Percentiles rank a stretch among this genome's conserved stretches.
phyloP scores from a whole-genome alignment of 441 rosid species.

The Pelargonium myrrhifolium region DNA sequence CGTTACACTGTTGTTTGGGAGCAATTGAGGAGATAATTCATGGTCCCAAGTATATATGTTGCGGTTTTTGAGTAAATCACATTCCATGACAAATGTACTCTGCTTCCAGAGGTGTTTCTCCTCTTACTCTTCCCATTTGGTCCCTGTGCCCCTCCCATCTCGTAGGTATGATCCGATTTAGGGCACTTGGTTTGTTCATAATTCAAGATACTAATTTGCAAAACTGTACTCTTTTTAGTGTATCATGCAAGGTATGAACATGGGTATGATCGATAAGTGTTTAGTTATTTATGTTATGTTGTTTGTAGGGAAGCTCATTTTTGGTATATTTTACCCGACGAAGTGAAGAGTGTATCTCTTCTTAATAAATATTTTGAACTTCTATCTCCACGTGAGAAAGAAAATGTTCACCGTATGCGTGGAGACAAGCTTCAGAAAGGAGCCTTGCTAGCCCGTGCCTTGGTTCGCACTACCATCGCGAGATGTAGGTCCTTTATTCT shows the following conservation, averaged over 20 bases:
- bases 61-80: constrained; percentile 13
- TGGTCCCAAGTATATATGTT: constrained; percentile 14
- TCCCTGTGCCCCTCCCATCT: constrained; percentile 60
- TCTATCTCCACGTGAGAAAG: constrained; percentile 63
- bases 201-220: background rate
- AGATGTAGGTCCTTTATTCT: constrained; percentile 51
- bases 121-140: constrained; percentile 33
- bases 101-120: constrained; percentile 36
- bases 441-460: constrained; percentile 68
- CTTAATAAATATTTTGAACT: constrained; percentile 50
- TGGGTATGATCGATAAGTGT: background rate
- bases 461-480: constrained; percentile 85
- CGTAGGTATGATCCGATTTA: constrained; percentile 36
- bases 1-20: background rate
- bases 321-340: constrained; percentile 71
- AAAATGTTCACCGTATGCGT: constrained; percentile 39
- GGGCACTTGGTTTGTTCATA: background rate
- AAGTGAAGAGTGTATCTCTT: constrained; percentile 55
- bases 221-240: background rate
- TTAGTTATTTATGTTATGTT: background rate
- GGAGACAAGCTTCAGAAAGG: constrained; percentile 57
- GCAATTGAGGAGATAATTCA: background rate
- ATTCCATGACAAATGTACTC: constrained; percentile 25
- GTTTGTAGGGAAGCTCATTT: constrained; percentile 68
- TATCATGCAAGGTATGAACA: background rate